Evolutionary conservation across 2,329 filamentous ascomycete species (phyloP).

Genomic region (Alternaria gaisen): DNA sequence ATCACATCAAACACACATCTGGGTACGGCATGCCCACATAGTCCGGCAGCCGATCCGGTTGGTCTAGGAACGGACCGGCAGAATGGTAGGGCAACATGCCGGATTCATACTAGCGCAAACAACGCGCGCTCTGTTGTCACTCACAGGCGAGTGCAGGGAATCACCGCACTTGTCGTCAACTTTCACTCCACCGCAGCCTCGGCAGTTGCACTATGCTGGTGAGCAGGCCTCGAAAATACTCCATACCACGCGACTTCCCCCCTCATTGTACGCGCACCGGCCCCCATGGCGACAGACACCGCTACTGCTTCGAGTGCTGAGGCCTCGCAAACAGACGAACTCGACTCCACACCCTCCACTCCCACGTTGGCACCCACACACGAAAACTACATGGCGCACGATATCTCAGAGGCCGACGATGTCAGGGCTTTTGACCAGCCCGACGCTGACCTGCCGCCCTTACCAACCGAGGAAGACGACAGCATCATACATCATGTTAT

Average conservation of each 20-base stretch:
- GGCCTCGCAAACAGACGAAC: constrained; percentile 33
- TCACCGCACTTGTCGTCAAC: constrained; percentile 15
- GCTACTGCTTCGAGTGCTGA: constrained; percentile 36
- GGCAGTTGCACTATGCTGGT: constrained; percentile 36
- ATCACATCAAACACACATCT: background rate
- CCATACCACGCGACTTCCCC: constrained; percentile 28
- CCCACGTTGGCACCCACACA: constrained; percentile 20
- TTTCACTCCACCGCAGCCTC: constrained; percentile 18
- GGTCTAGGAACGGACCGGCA: constrained; percentile 6
- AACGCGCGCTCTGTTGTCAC: constrained; percentile 29
- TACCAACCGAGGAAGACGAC: constrained; percentile 52
- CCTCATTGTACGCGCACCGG: constrained; percentile 27
- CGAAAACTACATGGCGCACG: constrained; percentile 36
- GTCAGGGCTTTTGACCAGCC: constrained; percentile 45
- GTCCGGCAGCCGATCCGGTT: constrained; percentile 8
- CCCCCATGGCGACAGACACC: constrained; percentile 34
- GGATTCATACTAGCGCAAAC: constrained; percentile 19
- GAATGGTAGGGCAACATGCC: constrained; percentile 9
- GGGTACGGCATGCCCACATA: background rate
- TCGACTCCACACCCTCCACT: constrained; percentile 28
- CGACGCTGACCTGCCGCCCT: constrained; percentile 52
- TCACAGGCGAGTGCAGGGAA: constrained; percentile 19
- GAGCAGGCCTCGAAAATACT: constrained; percentile 18
- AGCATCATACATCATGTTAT: constrained; percentile 49
- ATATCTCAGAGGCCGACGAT: constrained; percentile 43